These are phyloP conservation scores for Melampsora occidentalis DNA, from an alignment of 1,284 basidiomycete genomes.

Conservation along the genomic window DNA sequence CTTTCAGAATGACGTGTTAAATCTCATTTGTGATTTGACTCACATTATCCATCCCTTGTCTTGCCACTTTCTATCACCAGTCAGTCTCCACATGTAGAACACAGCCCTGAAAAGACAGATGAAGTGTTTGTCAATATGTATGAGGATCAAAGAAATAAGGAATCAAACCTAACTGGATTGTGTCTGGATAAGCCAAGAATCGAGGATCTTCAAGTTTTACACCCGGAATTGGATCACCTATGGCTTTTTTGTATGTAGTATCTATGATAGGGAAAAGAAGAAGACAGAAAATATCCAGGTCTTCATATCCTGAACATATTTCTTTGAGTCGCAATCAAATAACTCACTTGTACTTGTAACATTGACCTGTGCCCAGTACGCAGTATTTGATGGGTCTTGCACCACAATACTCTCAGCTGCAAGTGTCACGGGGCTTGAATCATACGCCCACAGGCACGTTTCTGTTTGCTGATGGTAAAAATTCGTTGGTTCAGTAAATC, in stretches of 20 bases:
- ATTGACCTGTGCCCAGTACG: background rate
- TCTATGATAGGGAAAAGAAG: background rate
- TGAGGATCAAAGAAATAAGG: background rate
- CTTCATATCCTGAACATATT: background rate
- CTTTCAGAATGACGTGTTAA: no score
- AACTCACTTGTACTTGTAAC: background rate
- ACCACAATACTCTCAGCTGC: slow-evolving; percentile 30
- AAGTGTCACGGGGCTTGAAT: slow-evolving; percentile 22
- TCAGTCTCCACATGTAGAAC: slow-evolving; percentile 60
- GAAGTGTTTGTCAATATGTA: slow-evolving; percentile 57
- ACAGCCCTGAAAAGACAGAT: slow-evolving; percentile 56
- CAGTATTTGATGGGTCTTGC: slow-evolving; percentile 6
- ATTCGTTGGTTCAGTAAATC: background rate
- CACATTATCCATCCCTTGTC: slow-evolving; percentile 61
- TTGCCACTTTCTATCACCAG: slow-evolving; percentile 60
- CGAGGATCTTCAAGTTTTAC: slow-evolving; percentile 31
- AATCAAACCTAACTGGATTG: slow-evolving; percentile 26
- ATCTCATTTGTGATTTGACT: slow-evolving; percentile 15
- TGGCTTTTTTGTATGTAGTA: background rate
- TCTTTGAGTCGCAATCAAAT: background rate
- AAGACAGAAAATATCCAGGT: background rate
- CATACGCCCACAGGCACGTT: slow-evolving; percentile 39
- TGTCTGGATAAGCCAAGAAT: slow-evolving; percentile 17
- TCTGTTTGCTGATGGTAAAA: slow-evolving; percentile 32
- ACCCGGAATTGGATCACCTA: slow-evolving; percentile 13